A percentile compares a stretch with the other conserved stretches of the same genome.
These are phyloP conservation scores for Aspergillus ostianus DNA, from an alignment of 495 filamentous ascomycete genomes.

Conservation along the genomic window DNA sequence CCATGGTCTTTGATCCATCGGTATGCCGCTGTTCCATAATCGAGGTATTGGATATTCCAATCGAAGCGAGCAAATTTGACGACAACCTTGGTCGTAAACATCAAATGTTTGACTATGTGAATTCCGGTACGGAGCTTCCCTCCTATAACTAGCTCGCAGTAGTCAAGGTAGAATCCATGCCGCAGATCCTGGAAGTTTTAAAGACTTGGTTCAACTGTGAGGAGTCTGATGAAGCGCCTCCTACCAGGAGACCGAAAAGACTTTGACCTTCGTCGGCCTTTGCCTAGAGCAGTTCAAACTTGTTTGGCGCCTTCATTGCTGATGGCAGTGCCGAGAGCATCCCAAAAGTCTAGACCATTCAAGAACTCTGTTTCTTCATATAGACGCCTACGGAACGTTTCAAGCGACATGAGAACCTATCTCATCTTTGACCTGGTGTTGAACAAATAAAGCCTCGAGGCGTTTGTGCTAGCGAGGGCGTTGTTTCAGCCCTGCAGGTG, in stretches of 20 bases:
- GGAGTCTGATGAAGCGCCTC: conserved; percentile 28
- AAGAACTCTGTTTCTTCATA: background rate
- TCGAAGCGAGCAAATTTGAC: conserved; percentile 42
- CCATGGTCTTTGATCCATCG: conserved; percentile 33
- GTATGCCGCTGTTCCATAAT: conserved; percentile 43
- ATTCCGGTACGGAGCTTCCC: background rate
- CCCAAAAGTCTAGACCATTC: background rate
- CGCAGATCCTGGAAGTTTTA: conserved; percentile 10
- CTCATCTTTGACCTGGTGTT: background rate
- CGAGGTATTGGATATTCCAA: conserved; percentile 39
- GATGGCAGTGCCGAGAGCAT: background rate
- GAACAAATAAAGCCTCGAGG: background rate
- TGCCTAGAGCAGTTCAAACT: conserved; percentile 16
- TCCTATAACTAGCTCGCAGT: background rate
- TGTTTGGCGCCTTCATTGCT: background rate
- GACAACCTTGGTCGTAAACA: conserved; percentile 30
- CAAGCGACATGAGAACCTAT: background rate
- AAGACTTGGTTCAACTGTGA: conserved; percentile 28
- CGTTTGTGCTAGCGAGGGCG: background rate
- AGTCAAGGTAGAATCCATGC: background rate
- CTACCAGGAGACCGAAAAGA: conserved; percentile 23
- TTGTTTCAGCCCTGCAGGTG: background rate
- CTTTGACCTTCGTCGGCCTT: background rate
- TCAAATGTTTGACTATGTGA: background rate
- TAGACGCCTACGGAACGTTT: background rate